Conservation (phyloP, 1,284 basidiomycete genomes). For the Rhodotorula sp. region DNA sequence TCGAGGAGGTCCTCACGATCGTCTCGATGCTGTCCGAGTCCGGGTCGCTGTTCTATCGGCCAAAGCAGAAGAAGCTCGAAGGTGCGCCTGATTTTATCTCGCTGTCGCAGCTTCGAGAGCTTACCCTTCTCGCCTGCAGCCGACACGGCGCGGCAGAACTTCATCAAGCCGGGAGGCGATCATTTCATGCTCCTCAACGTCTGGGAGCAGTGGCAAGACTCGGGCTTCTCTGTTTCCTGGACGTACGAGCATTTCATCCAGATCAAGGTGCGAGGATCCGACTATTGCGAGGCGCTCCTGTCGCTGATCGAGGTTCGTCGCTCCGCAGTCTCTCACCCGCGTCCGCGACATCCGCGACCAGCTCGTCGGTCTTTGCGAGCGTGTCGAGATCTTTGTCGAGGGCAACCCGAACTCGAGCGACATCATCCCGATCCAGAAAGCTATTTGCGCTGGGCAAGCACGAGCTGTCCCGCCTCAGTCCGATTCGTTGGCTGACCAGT, state of each 20-base stretch:
- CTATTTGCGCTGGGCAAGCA: slow-evolving; percentile 73
- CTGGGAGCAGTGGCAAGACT: slow-evolving; percentile 98
- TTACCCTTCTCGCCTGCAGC: slow-evolving; percentile 62
- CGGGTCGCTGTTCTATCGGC: slow-evolving; percentile 89
- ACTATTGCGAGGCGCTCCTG: background rate
- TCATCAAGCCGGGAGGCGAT: slow-evolving; percentile 91
- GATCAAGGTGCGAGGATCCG: slow-evolving; percentile 63
- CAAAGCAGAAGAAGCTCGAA: slow-evolving; percentile 71
- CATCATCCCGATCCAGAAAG: slow-evolving; percentile 88
- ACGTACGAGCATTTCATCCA: slow-evolving; percentile 85
- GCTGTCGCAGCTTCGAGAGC: background rate
- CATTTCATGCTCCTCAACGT: slow-evolving; percentile 97
- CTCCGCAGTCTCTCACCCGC: slow-evolving; percentile 66
- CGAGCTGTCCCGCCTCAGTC: slow-evolving; percentile 58
- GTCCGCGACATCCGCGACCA: slow-evolving; percentile 95
- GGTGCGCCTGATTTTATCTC: slow-evolving; percentile 27
- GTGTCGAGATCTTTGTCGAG: slow-evolving; percentile 88
- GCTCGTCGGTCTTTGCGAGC: slow-evolving; percentile 88
- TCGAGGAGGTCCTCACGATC: slow-evolving; percentile 94
- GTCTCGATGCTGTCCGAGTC: slow-evolving; percentile 98
- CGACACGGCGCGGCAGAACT: slow-evolving; percentile 94
- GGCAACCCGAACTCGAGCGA: slow-evolving; percentile 87
- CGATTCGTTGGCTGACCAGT: background rate
- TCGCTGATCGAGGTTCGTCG: background rate
- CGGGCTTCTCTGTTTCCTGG: slow-evolving; percentile 80